Evolutionary conservation across 495 filamentous ascomycete species (phyloP), one percentile per base, ranked within the genome.

Genomic region (Jackrogersella multiformis): DNA sequence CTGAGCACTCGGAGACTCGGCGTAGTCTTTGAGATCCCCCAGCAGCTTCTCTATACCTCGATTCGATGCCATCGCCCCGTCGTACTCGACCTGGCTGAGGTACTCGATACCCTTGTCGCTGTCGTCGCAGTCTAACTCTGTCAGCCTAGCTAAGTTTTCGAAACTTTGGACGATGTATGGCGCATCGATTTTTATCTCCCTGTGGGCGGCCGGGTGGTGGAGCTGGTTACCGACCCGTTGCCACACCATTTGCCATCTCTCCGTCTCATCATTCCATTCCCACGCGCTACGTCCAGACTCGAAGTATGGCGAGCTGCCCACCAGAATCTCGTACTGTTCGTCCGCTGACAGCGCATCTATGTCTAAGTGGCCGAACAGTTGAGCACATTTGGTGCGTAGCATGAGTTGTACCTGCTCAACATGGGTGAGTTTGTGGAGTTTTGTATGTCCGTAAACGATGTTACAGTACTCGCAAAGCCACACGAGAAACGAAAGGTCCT

Each of bases 161-260:
- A 69, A 55, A 10, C 30, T 63, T 0, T 10, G 7, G 26, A 72
- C 10, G 26, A 56, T 8, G 0, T 38, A 4, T 2, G 23, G 21
- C 6, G 28, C 60, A 26, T 70, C 54, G 18, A 66, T 57, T 24
- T 34, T 35, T n/a, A 35, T 46, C 12, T 61, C 42, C 5, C 30
- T 26, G 1, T 20, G 0, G 20, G 63, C 48, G 2, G 7, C 26
- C 12, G 70, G 42, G n/a, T 70, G 55, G 5, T 16, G 0, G 18
- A 69, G 54, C 13, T 16, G 12, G 12, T 15, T 8, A 16, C 55
- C 69, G 10, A 61, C 4, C 0, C 20, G 8, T 20, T 7, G 15
- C 10, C 38, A 60, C n/a, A 5, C 15, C 4, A 61, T 1, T 0
- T 23, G 21, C 24, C 35, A 63, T 3, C 10, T 24, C 0, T 56